A percentile compares a stretch with the other conserved stretches of the same genome.
Conservation (phyloP, 2,329 filamentous ascomycete genomes). For the Ustulina deusta region DNA sequence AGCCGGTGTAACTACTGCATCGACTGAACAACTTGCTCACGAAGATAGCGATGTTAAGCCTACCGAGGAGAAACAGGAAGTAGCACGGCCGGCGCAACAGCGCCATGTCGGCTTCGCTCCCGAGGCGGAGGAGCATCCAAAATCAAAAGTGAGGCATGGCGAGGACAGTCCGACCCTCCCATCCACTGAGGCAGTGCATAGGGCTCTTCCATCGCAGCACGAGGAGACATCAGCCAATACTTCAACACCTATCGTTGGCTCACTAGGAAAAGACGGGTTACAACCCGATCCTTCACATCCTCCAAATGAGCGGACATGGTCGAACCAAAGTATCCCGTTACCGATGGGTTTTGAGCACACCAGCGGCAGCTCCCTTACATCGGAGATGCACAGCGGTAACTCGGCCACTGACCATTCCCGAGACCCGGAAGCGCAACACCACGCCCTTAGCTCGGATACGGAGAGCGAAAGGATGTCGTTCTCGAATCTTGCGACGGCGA, state of each 20-base stretch:
- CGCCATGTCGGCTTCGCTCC: conserved; percentile 70
- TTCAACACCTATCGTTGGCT: not conserved
- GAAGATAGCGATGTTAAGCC: conserved; percentile 29
- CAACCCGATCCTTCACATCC: conserved; percentile 46
- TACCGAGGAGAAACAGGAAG: conserved; percentile 29
- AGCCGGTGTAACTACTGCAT: not conserved
- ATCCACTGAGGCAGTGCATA: conserved; percentile 5
- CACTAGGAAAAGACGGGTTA: conserved; percentile 4
- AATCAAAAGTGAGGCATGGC: conserved; percentile 33
- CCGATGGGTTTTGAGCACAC: conserved; percentile 26
- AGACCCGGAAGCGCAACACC: conserved; percentile 37
- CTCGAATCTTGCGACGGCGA: conserved; percentile 52
- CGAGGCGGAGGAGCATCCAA: conserved; percentile 42
- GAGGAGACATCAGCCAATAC: conserved; percentile 3
- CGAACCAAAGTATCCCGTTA: conserved; percentile 36
- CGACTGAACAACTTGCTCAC: conserved; percentile 4
- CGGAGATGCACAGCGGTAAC: conserved; percentile 53
- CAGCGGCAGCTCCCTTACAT: conserved; percentile 42
- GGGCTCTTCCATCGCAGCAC: not conserved
- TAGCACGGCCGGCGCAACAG: conserved; percentile 37
- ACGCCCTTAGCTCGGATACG: conserved; percentile 46
- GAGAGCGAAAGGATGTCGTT: conserved; percentile 59
- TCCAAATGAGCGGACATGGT: conserved; percentile 37
- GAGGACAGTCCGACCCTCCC: conserved; percentile 26
- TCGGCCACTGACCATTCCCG: conserved; percentile 48